Conservation (phyloP, 345 rosid genomes). For the Salix suchowensis region DNA sequence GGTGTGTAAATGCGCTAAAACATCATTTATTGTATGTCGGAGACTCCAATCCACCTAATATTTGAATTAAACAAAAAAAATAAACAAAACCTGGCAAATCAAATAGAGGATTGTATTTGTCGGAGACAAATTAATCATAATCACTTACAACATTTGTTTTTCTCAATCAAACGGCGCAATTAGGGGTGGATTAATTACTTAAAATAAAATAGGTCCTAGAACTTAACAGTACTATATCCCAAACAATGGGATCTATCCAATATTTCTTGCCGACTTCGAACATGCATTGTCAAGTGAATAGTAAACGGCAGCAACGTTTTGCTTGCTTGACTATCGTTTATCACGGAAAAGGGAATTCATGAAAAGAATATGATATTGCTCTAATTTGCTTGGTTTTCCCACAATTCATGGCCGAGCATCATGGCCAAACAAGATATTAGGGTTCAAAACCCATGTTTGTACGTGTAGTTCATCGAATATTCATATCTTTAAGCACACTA, state of each 20-base stretch:
- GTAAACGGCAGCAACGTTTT: neutral
- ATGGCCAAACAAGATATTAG: neutral
- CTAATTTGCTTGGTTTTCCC: neutral
- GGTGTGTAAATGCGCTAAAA: slow-evolving; percentile 20
- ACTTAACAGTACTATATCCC: neutral
- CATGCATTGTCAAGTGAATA: neutral
- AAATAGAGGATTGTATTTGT: slow-evolving; percentile 3
- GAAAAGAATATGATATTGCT: neutral
- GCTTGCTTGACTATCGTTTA: neutral
- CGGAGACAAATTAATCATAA: slow-evolving; percentile 5
- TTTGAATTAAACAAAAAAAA: neutral
- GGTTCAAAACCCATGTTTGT: neutral
- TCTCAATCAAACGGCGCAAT: neutral
- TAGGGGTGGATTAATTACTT: neutral
- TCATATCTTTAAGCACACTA: neutral
- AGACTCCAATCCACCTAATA: slow-evolving; percentile 7
- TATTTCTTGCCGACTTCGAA: neutral
- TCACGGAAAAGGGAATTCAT: neutral
- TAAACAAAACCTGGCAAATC: neutral
- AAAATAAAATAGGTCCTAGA: neutral
- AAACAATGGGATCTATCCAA: neutral
- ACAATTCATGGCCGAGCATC: neutral
- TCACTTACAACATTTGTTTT: neutral
- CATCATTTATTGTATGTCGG: slow-evolving; percentile 51
- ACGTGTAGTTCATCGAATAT: neutral